Evolutionary conservation across 805 yeast species (phyloP).

Genomic region (Blastobotrys robertii): DNA sequence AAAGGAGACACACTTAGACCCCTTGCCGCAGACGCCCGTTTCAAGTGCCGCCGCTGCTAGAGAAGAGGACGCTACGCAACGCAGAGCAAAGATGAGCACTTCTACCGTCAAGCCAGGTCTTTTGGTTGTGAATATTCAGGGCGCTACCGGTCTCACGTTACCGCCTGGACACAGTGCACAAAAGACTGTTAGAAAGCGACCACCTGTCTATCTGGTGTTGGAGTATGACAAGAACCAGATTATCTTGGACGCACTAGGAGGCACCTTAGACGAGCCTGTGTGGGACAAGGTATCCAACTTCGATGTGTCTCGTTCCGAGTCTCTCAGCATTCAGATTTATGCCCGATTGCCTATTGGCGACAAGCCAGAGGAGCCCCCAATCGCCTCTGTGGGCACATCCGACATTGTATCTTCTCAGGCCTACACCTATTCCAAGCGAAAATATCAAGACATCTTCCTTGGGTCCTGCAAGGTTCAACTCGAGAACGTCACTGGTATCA

Average conservation of each 20-base stretch:
- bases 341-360: conserved; percentile 45
- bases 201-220: conserved; percentile 73
- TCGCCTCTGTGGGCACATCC: neutral
- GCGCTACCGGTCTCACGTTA: conserved; percentile 54
- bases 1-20: no score
- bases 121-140: conserved; percentile 66
- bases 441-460: conserved; percentile 56
- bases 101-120: conserved; percentile 49
- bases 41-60: no score
- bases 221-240: conserved; percentile 95
- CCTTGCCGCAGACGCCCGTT: no score
- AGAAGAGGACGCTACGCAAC: no score
- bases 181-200: conserved; percentile 15
- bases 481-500: conserved; percentile 5
- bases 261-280: conserved; percentile 64
- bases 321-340: conserved; percentile 66
- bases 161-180: conserved; percentile 38
- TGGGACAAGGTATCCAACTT: conserved; percentile 88
- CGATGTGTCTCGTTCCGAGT: conserved; percentile 67
- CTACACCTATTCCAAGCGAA: conserved; percentile 15
- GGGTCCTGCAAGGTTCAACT: conserved; percentile 56
- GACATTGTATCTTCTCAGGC: neutral
- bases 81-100: conserved; percentile 3
- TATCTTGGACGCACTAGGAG: conserved; percentile 76
- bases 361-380: neutral